Conservation (phyloP, 768 basidiomycete genomes). For the Cyclocybe aegerita region DNA sequence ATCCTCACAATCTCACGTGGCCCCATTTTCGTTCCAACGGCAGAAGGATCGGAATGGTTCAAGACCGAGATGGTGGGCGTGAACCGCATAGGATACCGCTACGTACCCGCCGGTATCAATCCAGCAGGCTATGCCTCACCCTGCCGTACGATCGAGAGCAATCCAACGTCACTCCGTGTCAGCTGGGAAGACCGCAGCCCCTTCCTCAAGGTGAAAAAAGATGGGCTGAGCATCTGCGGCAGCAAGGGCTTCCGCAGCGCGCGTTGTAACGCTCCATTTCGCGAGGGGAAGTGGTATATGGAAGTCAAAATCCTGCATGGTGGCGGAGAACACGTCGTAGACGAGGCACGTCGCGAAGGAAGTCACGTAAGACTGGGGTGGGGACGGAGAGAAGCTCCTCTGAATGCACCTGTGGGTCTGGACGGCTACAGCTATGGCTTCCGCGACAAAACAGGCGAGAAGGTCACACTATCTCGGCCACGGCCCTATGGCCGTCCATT, state of each 20-base stretch:
- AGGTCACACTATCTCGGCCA: slow-evolving; percentile 80
- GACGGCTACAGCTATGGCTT: slow-evolving; percentile 93
- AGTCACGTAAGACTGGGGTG: slow-evolving; percentile 90
- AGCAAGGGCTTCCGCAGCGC: slow-evolving; percentile 91
- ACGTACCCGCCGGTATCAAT: slow-evolving; percentile 76
- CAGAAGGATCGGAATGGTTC: slow-evolving; percentile 55
- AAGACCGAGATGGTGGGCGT: slow-evolving; percentile 70
- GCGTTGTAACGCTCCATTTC: slow-evolving; percentile 84
- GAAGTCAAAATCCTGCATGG: slow-evolving; percentile 82
- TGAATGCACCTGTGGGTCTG: slow-evolving; percentile 90
- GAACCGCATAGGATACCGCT: slow-evolving; percentile 79
- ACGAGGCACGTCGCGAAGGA: slow-evolving; percentile 55
- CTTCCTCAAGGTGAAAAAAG: slow-evolving; percentile 75
- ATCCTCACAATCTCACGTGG: slow-evolving; percentile 75
- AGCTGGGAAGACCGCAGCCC: slow-evolving; percentile 92
- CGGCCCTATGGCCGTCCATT: slow-evolving; percentile 76
- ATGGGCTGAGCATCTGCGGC: slow-evolving; percentile 74
- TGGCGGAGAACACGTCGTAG: slow-evolving; percentile 58
- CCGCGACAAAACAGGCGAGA: slow-evolving; percentile 92
- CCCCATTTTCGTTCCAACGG: slow-evolving; percentile 63
- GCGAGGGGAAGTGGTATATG: slow-evolving; percentile 93
- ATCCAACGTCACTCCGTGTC: slow-evolving; percentile 67
- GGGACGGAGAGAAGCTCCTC: slow-evolving; percentile 88
- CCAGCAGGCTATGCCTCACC: slow-evolving; percentile 54
- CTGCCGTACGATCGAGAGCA: slow-evolving; percentile 81